These are phyloP conservation scores for Colletotrichum cereale DNA, from an alignment of 2,329 filamentous ascomycete genomes.

Conservation along the genomic window DNA sequence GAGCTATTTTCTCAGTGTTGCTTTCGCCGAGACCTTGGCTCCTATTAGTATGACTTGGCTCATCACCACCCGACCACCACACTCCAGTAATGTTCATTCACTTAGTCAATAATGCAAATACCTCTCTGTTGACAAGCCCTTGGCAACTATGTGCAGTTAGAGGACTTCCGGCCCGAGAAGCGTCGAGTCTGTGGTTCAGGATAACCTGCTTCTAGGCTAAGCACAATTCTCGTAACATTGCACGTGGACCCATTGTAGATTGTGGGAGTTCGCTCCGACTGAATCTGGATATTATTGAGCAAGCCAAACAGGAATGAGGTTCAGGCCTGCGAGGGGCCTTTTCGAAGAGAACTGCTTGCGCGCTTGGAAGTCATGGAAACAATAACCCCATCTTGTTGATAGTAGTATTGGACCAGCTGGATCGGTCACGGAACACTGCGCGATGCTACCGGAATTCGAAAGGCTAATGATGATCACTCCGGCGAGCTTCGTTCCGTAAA, in stretches of 20 bases:
- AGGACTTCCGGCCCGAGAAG: background rate
- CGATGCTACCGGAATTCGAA: slow-evolving; percentile 9
- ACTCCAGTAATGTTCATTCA: background rate
- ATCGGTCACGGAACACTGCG: slow-evolving; percentile 4
- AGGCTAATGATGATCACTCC: background rate
- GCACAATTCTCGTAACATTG: background rate
- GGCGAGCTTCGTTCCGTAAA: slow-evolving; percentile 34
- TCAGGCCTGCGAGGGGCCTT: background rate
- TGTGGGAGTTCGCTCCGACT: slow-evolving; percentile 13
- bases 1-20: background rate
- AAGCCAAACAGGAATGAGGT: background rate
- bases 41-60: slow-evolving; percentile 22
- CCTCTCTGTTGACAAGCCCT: slow-evolving; percentile 28
- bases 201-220: background rate
- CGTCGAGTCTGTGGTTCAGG: background rate
- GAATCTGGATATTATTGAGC: background rate
- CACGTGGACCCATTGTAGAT: background rate
- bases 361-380: background rate
- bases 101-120: background rate
- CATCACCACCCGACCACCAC: slow-evolving; percentile 10
- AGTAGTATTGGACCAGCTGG: background rate
- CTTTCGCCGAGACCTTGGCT: slow-evolving; percentile 31
- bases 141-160: slow-evolving; percentile 26
- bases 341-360: background rate
- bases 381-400: background rate